These are phyloP conservation scores for Cryptococcus floricola DNA, from an alignment of 1,284 basidiomycete species.

Conservation along the genomic window DNA sequence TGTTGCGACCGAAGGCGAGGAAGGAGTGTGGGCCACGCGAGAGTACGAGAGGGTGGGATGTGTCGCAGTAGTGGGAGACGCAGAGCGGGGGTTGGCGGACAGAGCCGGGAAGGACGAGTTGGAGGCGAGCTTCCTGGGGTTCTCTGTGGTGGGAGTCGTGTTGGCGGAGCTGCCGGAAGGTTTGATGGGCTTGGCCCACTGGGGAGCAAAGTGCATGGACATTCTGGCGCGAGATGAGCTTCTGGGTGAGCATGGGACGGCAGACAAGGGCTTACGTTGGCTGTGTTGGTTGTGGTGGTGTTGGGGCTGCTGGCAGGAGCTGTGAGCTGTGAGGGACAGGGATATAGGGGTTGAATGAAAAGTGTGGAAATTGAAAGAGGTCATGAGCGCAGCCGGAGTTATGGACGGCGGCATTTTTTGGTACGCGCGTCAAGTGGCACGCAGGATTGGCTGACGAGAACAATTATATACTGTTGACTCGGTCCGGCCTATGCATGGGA, in stretches of 20 bases:
- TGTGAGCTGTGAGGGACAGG: too few species aligned
- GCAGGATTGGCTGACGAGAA: too few species aligned
- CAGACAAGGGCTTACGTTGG: background rate
- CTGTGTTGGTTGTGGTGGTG: background rate
- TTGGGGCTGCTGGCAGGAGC: background rate
- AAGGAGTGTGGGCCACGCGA: constrained; percentile 41
- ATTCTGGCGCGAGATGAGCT: constrained; percentile 23
- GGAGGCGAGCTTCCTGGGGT: constrained; percentile 28
- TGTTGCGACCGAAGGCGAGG: constrained; percentile 48
- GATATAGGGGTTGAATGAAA: background rate
- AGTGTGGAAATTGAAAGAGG: background rate
- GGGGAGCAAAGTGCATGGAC: constrained; percentile 49
- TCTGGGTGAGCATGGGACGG: background rate
- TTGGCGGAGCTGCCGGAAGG: constrained; percentile 37
- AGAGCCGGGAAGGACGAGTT: constrained; percentile 42
- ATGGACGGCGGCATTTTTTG: too few species aligned
- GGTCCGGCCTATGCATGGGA: too few species aligned
- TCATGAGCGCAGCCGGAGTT: background rate
- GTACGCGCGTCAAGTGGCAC: too few species aligned
- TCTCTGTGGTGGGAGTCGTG: constrained; percentile 25
- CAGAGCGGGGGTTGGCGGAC: constrained; percentile 19
- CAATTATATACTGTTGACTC: too few species aligned
- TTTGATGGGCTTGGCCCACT: constrained; percentile 49
- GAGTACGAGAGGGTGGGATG: constrained; percentile 63
- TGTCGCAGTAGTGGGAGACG: constrained; percentile 28